Evolutionary conservation across 2,329 filamentous ascomycete species (phyloP).

Genomic region (Chalaropsis ovoidea): DNA sequence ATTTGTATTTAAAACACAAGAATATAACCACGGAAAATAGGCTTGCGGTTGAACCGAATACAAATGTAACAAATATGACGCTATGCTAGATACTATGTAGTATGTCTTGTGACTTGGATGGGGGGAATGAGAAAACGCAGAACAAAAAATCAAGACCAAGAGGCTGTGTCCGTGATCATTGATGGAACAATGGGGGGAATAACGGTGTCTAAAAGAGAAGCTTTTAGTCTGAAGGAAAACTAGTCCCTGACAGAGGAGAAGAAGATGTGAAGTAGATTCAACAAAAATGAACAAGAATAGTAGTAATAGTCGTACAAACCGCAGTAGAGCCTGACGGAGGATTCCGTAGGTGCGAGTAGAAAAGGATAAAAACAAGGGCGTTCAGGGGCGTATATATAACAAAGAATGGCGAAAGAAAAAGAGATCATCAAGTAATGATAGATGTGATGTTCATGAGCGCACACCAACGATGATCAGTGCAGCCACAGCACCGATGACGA

Average conservation of each 20-base stretch:
- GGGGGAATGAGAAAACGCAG: constrained; percentile 8
- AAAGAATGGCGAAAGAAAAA: constrained; percentile 23
- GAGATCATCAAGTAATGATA: background rate
- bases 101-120: background rate
- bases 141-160: constrained; percentile 7
- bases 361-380: constrained; percentile 22
- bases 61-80: constrained; percentile 3
- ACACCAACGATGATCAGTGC: constrained; percentile 45
- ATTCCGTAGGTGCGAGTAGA: constrained; percentile 11
- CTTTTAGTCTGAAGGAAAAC: background rate
- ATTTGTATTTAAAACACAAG: background rate
- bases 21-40: too few relatives aligned
- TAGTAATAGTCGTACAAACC: constrained; percentile 19
- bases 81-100: constrained; percentile 4
- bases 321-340: background rate
- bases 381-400: constrained; percentile 1
- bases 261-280: constrained; percentile 4
- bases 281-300: constrained; percentile 25
- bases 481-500: constrained; percentile 44
- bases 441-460: constrained; percentile 26
- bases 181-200: background rate
- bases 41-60: background rate
- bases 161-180: background rate
- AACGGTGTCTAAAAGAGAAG: constrained; percentile 14
- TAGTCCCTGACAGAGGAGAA: background rate